These are phyloP conservation scores for Carpinus viminea DNA, from an alignment of 306 rosid species.

Conservation along the genomic window DNA sequence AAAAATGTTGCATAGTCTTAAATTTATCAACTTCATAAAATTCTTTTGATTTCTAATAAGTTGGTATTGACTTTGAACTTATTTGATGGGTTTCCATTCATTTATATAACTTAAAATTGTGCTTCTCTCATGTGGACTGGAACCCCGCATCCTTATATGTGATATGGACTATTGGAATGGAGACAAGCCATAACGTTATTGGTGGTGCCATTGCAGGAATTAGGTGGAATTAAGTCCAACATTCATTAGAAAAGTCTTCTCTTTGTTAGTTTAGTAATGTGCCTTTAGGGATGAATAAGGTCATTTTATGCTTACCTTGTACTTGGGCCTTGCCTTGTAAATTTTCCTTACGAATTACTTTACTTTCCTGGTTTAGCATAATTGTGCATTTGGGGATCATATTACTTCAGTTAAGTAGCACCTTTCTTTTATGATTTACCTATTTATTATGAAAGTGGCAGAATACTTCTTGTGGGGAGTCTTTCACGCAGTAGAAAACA, in stretches of 20 bases:
- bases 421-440: background rate
- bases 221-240: background rate
- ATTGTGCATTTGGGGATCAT: background rate
- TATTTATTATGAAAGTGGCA: background rate
- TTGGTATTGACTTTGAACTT: background rate
- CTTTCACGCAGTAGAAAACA: constrained; percentile 30
- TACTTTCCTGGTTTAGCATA: background rate
- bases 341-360: background rate
- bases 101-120: background rate
- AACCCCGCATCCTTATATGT: background rate
- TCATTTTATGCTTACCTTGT: background rate
- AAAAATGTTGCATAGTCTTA: background rate
- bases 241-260: background rate
- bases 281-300: background rate
- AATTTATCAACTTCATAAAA: background rate
- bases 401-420: background rate
- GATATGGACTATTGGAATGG: background rate
- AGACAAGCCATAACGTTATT: background rate
- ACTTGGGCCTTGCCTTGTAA: background rate
- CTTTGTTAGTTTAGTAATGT: background rate
- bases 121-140: background rate
- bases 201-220: background rate
- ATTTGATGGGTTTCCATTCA: background rate
- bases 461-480: constrained; percentile 55
- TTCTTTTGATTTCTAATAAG: background rate